These are phyloP conservation scores for Pseudogymnoascus sp. DNA, from an alignment of 2,329 filamentous ascomycete species.

Conservation along the genomic window DNA sequence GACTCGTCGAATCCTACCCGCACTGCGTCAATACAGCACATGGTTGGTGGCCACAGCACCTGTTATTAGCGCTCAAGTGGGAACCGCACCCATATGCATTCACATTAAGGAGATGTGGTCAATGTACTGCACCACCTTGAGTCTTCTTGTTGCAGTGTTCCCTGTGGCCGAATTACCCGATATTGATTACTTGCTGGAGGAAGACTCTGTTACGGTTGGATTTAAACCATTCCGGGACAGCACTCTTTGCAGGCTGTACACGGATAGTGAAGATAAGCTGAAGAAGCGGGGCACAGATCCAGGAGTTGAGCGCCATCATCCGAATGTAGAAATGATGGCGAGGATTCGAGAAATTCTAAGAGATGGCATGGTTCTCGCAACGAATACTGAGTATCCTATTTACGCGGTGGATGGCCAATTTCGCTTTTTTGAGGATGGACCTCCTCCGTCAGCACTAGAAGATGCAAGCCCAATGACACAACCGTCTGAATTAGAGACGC, in stretches of 20 bases:
- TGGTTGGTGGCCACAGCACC: constrained; percentile 55
- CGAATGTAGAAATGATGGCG: constrained; percentile 60
- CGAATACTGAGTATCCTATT: constrained; percentile 35
- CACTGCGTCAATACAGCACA: constrained; percentile 59
- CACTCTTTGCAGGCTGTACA: constrained; percentile 44
- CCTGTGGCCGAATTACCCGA: constrained; percentile 48
- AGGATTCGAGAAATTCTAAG: constrained; percentile 57
- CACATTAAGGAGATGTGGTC: constrained; percentile 59
- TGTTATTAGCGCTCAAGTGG: constrained; percentile 46
- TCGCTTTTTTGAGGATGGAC: constrained; percentile 45
- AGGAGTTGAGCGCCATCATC: constrained; percentile 45
- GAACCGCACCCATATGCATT: constrained; percentile 47
- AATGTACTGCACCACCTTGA: constrained; percentile 56
- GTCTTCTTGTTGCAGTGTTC: constrained; percentile 52
- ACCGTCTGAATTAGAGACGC: background rate
- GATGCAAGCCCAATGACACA: constrained; percentile 36
- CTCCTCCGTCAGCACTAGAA: constrained; percentile 29
- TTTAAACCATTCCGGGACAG: constrained; percentile 53
- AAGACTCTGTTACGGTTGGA: constrained; percentile 60
- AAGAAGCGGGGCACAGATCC: constrained; percentile 44
- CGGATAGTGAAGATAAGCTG: constrained; percentile 30
- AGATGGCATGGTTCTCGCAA: constrained; percentile 53
- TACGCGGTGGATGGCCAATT: constrained; percentile 42
- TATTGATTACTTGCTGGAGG: constrained; percentile 58
- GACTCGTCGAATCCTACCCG: constrained; percentile 55